These are phyloP conservation scores for Phytopythium chamaehyphon DNA, from an alignment of 352 stramenopile genomes.

Conservation along the genomic window DNA sequence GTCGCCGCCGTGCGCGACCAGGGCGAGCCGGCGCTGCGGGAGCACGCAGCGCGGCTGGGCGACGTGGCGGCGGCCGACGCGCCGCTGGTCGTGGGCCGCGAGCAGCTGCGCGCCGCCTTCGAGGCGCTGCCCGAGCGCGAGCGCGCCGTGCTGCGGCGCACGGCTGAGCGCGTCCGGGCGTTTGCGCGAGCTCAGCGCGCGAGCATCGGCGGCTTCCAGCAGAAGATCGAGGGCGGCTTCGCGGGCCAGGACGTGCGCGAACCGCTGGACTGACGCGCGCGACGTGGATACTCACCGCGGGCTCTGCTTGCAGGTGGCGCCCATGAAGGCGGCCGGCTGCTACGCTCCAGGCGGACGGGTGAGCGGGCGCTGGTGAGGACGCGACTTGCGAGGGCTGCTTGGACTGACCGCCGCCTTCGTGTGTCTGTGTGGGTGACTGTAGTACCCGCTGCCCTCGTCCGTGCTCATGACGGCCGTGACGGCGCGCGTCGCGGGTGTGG, in stretches of 20 bases:
- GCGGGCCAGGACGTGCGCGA: slow-evolving; percentile 91
- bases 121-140: slow-evolving; percentile 66
- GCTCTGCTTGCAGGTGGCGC: no score
- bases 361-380: no score
- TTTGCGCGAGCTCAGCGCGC: slow-evolving; percentile 94
- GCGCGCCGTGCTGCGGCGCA: slow-evolving; percentile 83
- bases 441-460: slow-evolving; percentile 96
- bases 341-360: slow-evolving; percentile 95
- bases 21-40: slow-evolving; percentile 38
- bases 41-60: slow-evolving; percentile 61
- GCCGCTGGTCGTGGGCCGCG: slow-evolving; percentile 47
- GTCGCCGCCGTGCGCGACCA: slow-evolving; percentile 59
- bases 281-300: no score
- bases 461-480: slow-evolving; percentile 98
- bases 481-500: slow-evolving; percentile 91
- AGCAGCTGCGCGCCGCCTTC: slow-evolving; percentile 83
- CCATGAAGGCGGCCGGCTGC: slow-evolving; percentile 88
- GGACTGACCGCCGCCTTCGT: slow-evolving; percentile 2
- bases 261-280: no score
- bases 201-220: slow-evolving; percentile 91
- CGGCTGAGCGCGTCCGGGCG: slow-evolving; percentile 81
- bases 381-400: slow-evolving; percentile 1
- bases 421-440: neutral
- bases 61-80: slow-evolving; percentile 43
- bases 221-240: slow-evolving; percentile 93